A percentile compares a stretch with the other conserved stretches of the same genome.
Conservation (phyloP, 2,329 filamentous ascomycete genomes). For the Fusarium pseudograminearum region DNA sequence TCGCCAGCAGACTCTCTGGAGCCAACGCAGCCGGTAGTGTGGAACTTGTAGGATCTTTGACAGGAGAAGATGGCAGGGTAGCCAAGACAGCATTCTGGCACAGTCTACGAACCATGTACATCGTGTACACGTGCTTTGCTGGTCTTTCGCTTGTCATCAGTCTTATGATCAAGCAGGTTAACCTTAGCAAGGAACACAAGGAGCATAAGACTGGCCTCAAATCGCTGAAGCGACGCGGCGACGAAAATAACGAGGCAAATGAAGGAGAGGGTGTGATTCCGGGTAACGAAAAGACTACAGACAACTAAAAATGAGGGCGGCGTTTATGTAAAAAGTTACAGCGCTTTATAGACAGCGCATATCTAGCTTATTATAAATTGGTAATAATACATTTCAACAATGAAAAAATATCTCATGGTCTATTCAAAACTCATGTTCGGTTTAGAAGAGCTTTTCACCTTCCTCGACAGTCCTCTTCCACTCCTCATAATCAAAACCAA, state of each 20-base stretch:
- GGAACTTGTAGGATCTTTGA: constrained; percentile 65
- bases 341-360: background rate
- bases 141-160: constrained; percentile 61
- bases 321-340: background rate
- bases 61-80: constrained; percentile 56
- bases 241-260: constrained; percentile 30
- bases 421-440: background rate
- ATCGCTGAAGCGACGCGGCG: constrained; percentile 52
- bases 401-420: background rate
- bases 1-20: constrained; percentile 67
- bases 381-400: background rate
- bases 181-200: constrained; percentile 66
- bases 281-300: constrained; percentile 29
- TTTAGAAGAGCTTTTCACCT: constrained; percentile 35
- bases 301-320: constrained; percentile 16
- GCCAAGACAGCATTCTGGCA: constrained; percentile 62
- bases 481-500: constrained; percentile 55
- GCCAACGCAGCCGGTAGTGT: constrained; percentile 71
- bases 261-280: constrained; percentile 6
- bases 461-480: constrained; percentile 46
- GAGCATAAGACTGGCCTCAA: constrained; percentile 70
- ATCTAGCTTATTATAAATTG: constrained; percentile 1
- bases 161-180: constrained; percentile 61
- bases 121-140: constrained; percentile 65
- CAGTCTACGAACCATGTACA: constrained; percentile 67